Conservation (phyloP, 345 rosid species). For the Draba incana region DNA sequence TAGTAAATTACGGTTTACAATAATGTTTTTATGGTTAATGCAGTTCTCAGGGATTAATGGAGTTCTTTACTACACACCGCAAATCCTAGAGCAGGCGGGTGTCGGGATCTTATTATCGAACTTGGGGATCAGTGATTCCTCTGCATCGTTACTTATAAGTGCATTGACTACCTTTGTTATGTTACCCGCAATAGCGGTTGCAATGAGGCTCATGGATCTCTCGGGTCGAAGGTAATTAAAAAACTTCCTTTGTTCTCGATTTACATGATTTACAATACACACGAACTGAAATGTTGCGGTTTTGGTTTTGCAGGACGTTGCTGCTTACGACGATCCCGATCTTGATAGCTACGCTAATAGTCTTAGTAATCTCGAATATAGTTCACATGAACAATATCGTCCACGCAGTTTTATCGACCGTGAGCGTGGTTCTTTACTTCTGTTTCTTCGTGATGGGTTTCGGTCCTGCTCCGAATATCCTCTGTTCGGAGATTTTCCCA, state of each 20-base stretch:
- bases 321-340: conserved; percentile 79
- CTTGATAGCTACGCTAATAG: conserved; percentile 60
- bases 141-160: conserved; percentile 82
- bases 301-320: conserved; percentile 64
- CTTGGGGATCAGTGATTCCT: conserved; percentile 72
- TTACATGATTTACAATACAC: background rate
- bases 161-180: conserved; percentile 85
- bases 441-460: conserved; percentile 98
- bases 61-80: conserved; percentile 96
- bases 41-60: conserved; percentile 99
- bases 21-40: conserved; percentile 28
- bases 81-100: conserved; percentile 96
- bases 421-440: conserved; percentile 70
- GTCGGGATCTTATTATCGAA: conserved; percentile 83
- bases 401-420: conserved; percentile 71
- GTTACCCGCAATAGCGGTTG: conserved; percentile 94
- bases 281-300: background rate
- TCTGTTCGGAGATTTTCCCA: conserved; percentile 95
- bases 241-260: conserved; percentile 10
- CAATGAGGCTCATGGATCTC: conserved; percentile 95
- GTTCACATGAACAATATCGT: conserved; percentile 55
- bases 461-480: conserved; percentile 93
- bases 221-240: conserved; percentile 80
- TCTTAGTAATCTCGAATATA: conserved; percentile 62
- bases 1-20: background rate